phyloP scores from a whole-genome alignment of 257 asterid species.

The Cynanchum wilfordii region DNA sequence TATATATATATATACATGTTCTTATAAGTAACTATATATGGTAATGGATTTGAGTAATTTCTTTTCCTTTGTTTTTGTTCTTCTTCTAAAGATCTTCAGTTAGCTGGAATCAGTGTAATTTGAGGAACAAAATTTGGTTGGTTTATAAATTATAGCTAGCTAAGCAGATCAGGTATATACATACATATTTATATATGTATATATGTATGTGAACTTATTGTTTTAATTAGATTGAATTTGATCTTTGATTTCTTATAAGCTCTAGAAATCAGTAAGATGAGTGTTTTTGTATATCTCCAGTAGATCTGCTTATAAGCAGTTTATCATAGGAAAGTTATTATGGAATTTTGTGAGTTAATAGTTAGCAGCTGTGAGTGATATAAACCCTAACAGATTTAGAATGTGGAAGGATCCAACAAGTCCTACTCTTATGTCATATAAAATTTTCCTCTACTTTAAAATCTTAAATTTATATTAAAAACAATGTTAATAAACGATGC shows the following conservation, averaged over 20 bases:
- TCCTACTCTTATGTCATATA: too few species aligned
- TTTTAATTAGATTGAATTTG: too few species aligned
- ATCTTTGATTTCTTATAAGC: background rate
- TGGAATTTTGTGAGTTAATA: background rate
- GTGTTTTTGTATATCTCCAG: background rate
- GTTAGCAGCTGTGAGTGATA: rapidly evolving
- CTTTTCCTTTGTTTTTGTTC: too few species aligned
- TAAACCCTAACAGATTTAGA: background rate
- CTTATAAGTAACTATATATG: too few species aligned
- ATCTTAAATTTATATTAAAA: too few species aligned
- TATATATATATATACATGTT: background rate
- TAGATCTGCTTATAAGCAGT: background rate
- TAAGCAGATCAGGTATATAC: too few species aligned
- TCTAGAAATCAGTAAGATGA: background rate
- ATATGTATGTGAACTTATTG: too few species aligned
- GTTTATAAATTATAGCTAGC: background rate
- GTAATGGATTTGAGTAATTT: background rate
- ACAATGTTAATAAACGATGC: too few species aligned
- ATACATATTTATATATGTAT: too few species aligned
- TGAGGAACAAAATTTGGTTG: background rate
- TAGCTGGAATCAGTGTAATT: background rate
- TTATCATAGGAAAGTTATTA: background rate
- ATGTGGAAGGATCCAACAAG: too few species aligned
- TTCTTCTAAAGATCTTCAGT: background rate
- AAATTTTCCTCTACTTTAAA: too few species aligned